Evolutionary conservation across 768 basidiomycete species (phyloP), one percentile per base, ranked within the genome.

Genomic region (Kondoa subrosea): DNA sequence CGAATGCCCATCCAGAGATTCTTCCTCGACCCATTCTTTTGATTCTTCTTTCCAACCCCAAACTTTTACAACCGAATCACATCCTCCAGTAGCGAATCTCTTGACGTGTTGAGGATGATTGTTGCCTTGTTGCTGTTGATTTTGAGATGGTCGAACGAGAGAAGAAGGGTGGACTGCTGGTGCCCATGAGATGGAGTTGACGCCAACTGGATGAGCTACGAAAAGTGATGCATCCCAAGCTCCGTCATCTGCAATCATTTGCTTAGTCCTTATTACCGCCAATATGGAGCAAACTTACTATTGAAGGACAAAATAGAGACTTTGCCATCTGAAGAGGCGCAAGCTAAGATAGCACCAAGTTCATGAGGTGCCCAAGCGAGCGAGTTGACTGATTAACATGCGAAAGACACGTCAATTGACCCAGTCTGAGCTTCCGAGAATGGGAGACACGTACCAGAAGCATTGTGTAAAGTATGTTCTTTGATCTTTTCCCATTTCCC

Each of bases 281-380:
- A 50, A 50, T 8, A 21, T 8, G 34, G n/a, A 12, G 16, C 40
- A 50, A 50, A 12, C 84, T 60, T 68, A 91, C 91, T 90, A 84
- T 95, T 92, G 81, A 97, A 97, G 4, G 88, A 88, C 66, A 99
- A 80, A 40, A 99, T 91, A 8, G 93, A 97, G 56, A 99, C 83
- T 76, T 92, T 93, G 71, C 93, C 92, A 77, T 99, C 95, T 0
- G 90, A 93, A 26, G 89, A 92, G 1, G 93, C 93, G 75, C 95
- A 99, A 2, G 91, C 93, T 56, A 97, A 82, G 70, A 96, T 92
- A 0, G 95, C 90, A 34, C 93, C 95, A 16, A 96, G 83, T 76
- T 97, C 93, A 73, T 95, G 91, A 1, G 95, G 91, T n/a, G 93
- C 93, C 95, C 95, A 99, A 0, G 90, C 89, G 26, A 97, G 87